A percentile compares a stretch with the other conserved stretches of the same genome.
Evolutionary conservation across 2,329 filamentous ascomycete species (phyloP).

Genomic region (Paracorniculantispora psalliotae): DNA sequence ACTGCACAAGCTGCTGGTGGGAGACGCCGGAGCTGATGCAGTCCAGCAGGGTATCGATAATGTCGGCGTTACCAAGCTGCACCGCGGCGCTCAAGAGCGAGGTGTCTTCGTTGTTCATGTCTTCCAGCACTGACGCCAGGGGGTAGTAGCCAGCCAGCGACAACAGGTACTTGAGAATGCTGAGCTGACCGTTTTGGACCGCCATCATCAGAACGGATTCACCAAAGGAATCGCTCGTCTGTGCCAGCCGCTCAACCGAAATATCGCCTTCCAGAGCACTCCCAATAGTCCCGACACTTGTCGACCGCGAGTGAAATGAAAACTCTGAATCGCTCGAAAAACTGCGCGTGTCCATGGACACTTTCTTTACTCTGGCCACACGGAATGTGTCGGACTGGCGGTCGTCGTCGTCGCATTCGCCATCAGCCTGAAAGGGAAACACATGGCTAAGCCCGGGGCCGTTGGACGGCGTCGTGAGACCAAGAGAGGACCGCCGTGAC

Average conservation of each 20-base stretch:
- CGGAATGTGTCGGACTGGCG: slow-evolving; percentile 22
- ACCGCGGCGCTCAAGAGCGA: slow-evolving; percentile 87
- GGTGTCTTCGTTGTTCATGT: slow-evolving; percentile 84
- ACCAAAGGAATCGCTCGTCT: slow-evolving; percentile 65
- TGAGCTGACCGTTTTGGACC: slow-evolving; percentile 64
- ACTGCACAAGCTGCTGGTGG: slow-evolving; percentile 54
- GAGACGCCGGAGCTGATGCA: slow-evolving; percentile 58
- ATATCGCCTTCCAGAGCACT: slow-evolving; percentile 79
- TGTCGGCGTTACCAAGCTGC: slow-evolving; percentile 70
- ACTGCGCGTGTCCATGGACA: slow-evolving; percentile 85
- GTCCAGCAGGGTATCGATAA: slow-evolving; percentile 71
- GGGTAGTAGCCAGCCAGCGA: slow-evolving; percentile 73
- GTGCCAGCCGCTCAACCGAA: slow-evolving; percentile 71
- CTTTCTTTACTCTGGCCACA: slow-evolving; percentile 62
- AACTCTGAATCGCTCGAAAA: slow-evolving; percentile 80
- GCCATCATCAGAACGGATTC: slow-evolving; percentile 90
- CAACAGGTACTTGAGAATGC: slow-evolving; percentile 74
- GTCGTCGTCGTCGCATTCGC: slow-evolving; percentile 37
- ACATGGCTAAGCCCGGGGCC: slow-evolving; percentile 71
- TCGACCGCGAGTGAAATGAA: slow-evolving; percentile 75
- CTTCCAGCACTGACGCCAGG: slow-evolving; percentile 64
- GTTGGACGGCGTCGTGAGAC: slow-evolving; percentile 40
- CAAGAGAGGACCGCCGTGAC: slow-evolving; percentile 38
- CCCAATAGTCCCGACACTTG: slow-evolving; percentile 68
- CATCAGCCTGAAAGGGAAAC: slow-evolving; percentile 71